phyloP scores from a whole-genome alignment of 345 rosid species.

The Sisymbrium irio region DNA sequence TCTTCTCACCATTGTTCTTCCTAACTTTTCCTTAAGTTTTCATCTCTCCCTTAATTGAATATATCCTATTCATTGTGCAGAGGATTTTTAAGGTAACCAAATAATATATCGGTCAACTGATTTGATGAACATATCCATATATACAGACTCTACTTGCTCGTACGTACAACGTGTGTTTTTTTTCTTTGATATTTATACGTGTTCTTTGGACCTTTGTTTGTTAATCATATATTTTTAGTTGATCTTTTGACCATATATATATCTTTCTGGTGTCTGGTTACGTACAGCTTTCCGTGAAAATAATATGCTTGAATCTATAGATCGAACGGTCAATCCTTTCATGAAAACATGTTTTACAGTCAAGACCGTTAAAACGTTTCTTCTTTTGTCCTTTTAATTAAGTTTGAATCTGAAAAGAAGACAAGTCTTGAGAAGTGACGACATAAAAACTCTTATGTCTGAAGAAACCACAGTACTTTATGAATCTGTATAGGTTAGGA shows the following conservation, averaged over 20 bases:
- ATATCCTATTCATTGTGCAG: neutral
- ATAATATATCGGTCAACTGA: neutral
- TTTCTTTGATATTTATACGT: neutral
- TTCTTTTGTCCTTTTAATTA: neutral
- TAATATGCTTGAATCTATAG: neutral
- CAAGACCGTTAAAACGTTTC: neutral
- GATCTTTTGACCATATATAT: neutral
- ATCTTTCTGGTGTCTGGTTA: neutral
- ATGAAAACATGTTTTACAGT: neutral
- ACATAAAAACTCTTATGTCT: neutral
- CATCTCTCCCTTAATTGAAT: neutral
- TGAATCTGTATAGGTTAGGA: neutral
- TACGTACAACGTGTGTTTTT: neutral
- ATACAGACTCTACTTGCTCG: neutral
- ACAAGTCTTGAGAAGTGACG: neutral
- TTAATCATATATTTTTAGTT: neutral
- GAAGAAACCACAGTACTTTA: neutral
- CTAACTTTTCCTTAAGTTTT: neutral
- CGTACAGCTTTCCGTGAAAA: neutral
- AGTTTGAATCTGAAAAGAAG: neutral
- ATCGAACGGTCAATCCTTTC: neutral
- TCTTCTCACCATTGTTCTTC: neutral
- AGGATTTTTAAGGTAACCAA: slow-evolving; percentile 6
- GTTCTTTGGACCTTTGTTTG: neutral
- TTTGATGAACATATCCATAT: neutral